Evolutionary conservation across 176 grass and related monocot species (phyloP).

Genomic region (Typha latifolia): DNA sequence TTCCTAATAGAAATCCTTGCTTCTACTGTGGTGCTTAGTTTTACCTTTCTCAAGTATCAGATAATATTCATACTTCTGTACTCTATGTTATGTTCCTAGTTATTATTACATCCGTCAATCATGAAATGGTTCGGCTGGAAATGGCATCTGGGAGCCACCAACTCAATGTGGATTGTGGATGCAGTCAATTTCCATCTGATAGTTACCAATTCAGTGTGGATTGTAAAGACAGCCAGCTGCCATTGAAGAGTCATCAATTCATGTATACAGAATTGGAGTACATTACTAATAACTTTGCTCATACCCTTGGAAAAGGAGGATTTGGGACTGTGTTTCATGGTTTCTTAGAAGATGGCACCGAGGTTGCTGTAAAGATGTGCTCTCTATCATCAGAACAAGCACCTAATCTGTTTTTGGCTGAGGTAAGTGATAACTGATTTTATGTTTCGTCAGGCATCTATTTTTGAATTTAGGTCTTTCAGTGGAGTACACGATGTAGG

Average conservation of each 20-base stretch:
- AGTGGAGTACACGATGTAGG: too few relatives aligned
- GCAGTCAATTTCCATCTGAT: too few relatives aligned
- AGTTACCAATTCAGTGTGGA: too few relatives aligned
- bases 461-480: too few relatives aligned
- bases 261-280: constrained; percentile 49
- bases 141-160: too few relatives aligned
- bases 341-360: constrained; percentile 39
- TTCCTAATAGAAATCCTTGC: background rate
- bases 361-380: constrained; percentile 62
- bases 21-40: background rate
- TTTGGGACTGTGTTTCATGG: constrained; percentile 64
- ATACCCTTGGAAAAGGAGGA: constrained; percentile 54
- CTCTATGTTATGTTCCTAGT: too few relatives aligned
- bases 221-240: too few relatives aligned
- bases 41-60: background rate
- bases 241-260: constrained; percentile 34
- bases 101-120: background rate
- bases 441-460: too few relatives aligned
- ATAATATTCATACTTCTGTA: too few relatives aligned
- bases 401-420: constrained; percentile 43
- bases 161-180: too few relatives aligned
- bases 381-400: constrained; percentile 41
- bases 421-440: constrained; percentile 43
- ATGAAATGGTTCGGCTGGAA: constrained; percentile 15
- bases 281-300: constrained; percentile 51